A percentile compares a stretch with the other conserved stretches of the same genome.
Evolutionary conservation across 2,329 filamentous ascomycete genomes (phyloP).

Genomic region (Bipolaris victoriae): DNA sequence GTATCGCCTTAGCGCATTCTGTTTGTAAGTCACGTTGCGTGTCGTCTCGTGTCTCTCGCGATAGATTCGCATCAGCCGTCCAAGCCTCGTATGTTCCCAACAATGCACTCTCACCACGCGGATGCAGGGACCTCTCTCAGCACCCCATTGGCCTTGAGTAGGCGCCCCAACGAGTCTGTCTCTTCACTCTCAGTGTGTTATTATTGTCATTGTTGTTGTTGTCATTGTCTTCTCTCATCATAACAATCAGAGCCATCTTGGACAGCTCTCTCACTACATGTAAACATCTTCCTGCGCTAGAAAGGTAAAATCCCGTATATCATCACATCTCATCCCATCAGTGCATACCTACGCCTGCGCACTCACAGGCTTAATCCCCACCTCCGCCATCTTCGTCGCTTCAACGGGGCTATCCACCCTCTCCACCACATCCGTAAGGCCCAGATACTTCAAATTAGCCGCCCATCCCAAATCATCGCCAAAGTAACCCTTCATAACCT

Average conservation of each 20-base stretch:
- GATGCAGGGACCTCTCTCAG: background rate
- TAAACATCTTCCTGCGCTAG: too few species aligned
- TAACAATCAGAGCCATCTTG: too few species aligned
- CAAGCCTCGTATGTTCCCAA: background rate
- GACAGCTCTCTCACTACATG: too few species aligned
- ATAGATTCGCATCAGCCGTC: background rate
- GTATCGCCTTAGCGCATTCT: background rate
- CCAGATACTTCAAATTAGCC: slow-evolving; percentile 41
- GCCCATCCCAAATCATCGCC: slow-evolving; percentile 67
- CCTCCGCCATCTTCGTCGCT: slow-evolving; percentile 33
- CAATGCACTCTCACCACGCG: background rate
- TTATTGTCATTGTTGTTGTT: background rate
- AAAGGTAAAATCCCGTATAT: too few species aligned
- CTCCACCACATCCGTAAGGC: slow-evolving; percentile 43
- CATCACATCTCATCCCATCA: too few species aligned
- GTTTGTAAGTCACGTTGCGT: slow-evolving; percentile 5
- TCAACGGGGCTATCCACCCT: slow-evolving; percentile 24
- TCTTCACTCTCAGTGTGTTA: background rate
- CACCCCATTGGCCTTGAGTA: background rate
- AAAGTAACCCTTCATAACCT: slow-evolving; percentile 69
- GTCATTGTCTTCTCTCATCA: too few species aligned
- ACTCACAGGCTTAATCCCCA: slow-evolving; percentile 40
- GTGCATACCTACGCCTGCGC: slow-evolving; percentile 23
- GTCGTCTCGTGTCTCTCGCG: background rate
- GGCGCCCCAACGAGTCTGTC: slow-evolving; percentile 6